These are phyloP conservation scores for Coemansia sp. DNA, from an alignment of 371 early-diverging fungal genomes.

Conservation along the genomic window DNA sequence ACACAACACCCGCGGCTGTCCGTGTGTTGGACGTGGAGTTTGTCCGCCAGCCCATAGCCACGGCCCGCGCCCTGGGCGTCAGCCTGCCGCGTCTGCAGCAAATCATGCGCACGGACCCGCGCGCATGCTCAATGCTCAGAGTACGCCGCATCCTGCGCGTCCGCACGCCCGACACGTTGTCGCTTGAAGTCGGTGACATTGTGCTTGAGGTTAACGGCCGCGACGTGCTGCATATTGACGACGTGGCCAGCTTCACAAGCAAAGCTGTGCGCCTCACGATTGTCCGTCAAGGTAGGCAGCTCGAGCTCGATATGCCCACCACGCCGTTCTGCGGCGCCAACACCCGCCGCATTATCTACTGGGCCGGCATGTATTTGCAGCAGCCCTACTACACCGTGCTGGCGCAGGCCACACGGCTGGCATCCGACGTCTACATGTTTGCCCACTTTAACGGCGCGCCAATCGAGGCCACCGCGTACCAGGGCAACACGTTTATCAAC, in stretches of 20 bases:
- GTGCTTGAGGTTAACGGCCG: constrained; percentile 16
- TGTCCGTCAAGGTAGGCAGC: constrained; percentile 15
- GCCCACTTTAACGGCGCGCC: constrained; percentile 6
- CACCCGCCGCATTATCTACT: constrained; percentile 17
- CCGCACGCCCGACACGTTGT: constrained; percentile 4
- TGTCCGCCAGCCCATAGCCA: not conserved
- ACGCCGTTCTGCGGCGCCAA: constrained; percentile 6
- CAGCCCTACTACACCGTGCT: constrained; percentile 19
- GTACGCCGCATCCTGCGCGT: constrained; percentile 9
- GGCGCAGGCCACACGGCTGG: constrained; percentile 12
- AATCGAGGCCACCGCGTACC: not conserved
- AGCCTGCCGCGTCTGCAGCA: constrained; percentile 4
- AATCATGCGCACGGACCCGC: not conserved
- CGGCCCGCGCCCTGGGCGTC: constrained; percentile 22
- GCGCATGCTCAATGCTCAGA: constrained; percentile 6
- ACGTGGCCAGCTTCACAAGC: constrained; percentile 17
- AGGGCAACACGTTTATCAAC: constrained; percentile 12
- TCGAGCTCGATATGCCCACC: constrained; percentile 12
- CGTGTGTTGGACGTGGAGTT: constrained; percentile 29
- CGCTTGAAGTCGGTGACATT: constrained; percentile 32
- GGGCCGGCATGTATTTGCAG: constrained; percentile 31
- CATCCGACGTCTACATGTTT: constrained; percentile 12
- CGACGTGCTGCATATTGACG: constrained; percentile 13
- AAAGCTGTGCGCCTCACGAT: constrained; percentile 16
- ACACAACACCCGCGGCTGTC: constrained; percentile 1